These are phyloP conservation scores for Tinospora cordifolia DNA, from an alignment of 164 flowering plant species.

Conservation along the genomic window DNA sequence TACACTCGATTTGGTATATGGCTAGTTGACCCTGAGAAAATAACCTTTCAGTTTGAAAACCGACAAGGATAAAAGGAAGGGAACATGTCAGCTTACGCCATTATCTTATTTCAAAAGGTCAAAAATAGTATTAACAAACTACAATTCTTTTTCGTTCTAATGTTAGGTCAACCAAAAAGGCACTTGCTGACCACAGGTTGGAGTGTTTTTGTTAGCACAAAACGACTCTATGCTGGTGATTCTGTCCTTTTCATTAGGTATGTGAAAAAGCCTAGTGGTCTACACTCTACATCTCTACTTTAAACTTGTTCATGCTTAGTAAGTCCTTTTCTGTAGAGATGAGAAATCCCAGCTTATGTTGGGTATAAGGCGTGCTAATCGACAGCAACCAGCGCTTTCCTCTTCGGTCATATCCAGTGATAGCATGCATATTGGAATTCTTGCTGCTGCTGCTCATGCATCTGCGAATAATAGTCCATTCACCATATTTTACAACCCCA, in stretches of 20 bases:
- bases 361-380: constrained; percentile 76
- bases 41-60: not conserved
- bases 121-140: not conserved
- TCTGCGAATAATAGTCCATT: constrained; percentile 91
- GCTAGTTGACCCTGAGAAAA: not conserved
- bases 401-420: constrained; percentile 96
- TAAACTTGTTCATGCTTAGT: not conserved
- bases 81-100: not conserved
- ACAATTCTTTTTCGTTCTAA: constrained; percentile 11
- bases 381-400: constrained; percentile 79
- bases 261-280: not conserved
- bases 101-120: not conserved
- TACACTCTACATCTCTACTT: not conserved
- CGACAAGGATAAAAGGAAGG: no score
- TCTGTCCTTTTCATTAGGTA: constrained; percentile 89
- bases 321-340: constrained; percentile 48
- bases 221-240: constrained; percentile 88
- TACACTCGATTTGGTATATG: not conserved
- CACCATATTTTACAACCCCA: constrained; percentile 87
- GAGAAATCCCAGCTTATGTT: constrained; percentile 78
- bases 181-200: constrained; percentile 94
- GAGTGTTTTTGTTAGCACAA: constrained; percentile 95
- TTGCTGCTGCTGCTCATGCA: constrained; percentile 98
- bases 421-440: constrained; percentile 97
- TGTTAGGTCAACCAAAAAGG: constrained; percentile 85